phyloP scores from a whole-genome alignment of 2,329 filamentous ascomycete species.

The Ophiostoma pallidulum region DNA sequence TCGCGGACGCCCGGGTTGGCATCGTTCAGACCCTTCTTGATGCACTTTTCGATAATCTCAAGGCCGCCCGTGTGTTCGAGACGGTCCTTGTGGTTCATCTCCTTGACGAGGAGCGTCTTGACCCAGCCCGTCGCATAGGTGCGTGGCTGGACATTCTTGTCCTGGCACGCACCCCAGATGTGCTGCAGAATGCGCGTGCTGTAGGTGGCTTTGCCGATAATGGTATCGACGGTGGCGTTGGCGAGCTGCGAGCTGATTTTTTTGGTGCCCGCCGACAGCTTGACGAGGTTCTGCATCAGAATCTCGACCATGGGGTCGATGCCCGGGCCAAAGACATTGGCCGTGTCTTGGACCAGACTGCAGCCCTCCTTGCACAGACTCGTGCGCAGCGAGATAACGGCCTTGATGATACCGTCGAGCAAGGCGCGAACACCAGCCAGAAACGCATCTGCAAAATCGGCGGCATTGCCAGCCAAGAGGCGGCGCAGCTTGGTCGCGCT shows the following conservation, averaged over 20 bases:
- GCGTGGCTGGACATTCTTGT: slow-evolving; percentile 87
- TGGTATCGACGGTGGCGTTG: slow-evolving; percentile 67
- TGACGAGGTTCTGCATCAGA: slow-evolving; percentile 79
- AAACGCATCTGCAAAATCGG: slow-evolving; percentile 65
- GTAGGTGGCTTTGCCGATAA: slow-evolving; percentile 73
- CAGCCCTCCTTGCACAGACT: slow-evolving; percentile 85
- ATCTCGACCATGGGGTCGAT: slow-evolving; percentile 88
- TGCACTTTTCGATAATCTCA: slow-evolving; percentile 75
- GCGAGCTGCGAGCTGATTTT: slow-evolving; percentile 84
- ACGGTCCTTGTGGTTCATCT: slow-evolving; percentile 66
- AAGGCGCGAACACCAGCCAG: slow-evolving; percentile 61
- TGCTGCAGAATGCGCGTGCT: slow-evolving; percentile 76
- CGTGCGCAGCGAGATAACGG: slow-evolving; percentile 72
- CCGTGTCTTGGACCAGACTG: slow-evolving; percentile 74
- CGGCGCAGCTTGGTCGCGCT: slow-evolving; percentile 65
- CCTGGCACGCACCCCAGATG: slow-evolving; percentile 69
- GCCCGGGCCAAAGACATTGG: slow-evolving; percentile 61
- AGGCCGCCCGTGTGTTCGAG: slow-evolving; percentile 79
- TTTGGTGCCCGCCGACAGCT: slow-evolving; percentile 81
- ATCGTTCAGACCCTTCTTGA: slow-evolving; percentile 82
- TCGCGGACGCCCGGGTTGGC: slow-evolving; percentile 85
- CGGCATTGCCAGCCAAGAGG: slow-evolving; percentile 73
- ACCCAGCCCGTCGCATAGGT: slow-evolving; percentile 75
- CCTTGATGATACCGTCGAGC: slow-evolving; percentile 83
- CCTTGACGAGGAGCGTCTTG: slow-evolving; percentile 68